Evolutionary conservation across 108 stramenopile genomes (phyloP), one percentile per base, ranked within the genome.

Genomic region (Schizochytrium sp.): DNA sequence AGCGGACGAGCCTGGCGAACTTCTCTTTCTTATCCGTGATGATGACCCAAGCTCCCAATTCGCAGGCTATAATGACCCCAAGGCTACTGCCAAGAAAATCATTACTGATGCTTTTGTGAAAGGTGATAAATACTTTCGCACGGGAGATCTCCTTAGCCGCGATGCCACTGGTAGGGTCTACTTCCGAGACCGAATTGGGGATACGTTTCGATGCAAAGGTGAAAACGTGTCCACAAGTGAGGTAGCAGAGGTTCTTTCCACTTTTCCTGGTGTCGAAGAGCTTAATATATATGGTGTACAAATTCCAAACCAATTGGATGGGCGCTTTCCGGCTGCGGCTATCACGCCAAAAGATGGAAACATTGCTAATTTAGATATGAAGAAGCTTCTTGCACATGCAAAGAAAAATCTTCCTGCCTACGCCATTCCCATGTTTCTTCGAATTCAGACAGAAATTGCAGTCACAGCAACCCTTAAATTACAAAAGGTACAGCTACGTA

Each of bases 181-280:
- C 90, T 94, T 93, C 89, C 72, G 59, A 10, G 94, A 94, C 89
- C 89, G 94, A 28, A 90, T 93, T 56, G 94, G 94, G 28, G 94
- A 94, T 64, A 94, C 93, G 3, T 94, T 92, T 91, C 91, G 94
- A 38, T 94, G 94, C 92, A 94, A 94, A 73, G 94, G 94, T 19
- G 93, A 94, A 87, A 94, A 94, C 89, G 92, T 93, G 4, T 90
- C 93, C 49, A 93, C 93, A 10, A 92, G 90, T 12, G 93, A 94
- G 88, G 93, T 94, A 12, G 92, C 90, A 41, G 88, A 89, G 46
- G 93, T 91, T 17, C 46, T 94, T n/a, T 55, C 90, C 41, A 56
- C 56, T 15, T 90, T 61, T 17, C 89, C 91, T 3, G 90, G 55
- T 4, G 46, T 93, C 19, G 93, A 61, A 15, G 93, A 93, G 38